These are phyloP conservation scores for Cucurbitaria berberidis DNA, from an alignment of 2,329 filamentous ascomycete species.

Conservation along the genomic window DNA sequence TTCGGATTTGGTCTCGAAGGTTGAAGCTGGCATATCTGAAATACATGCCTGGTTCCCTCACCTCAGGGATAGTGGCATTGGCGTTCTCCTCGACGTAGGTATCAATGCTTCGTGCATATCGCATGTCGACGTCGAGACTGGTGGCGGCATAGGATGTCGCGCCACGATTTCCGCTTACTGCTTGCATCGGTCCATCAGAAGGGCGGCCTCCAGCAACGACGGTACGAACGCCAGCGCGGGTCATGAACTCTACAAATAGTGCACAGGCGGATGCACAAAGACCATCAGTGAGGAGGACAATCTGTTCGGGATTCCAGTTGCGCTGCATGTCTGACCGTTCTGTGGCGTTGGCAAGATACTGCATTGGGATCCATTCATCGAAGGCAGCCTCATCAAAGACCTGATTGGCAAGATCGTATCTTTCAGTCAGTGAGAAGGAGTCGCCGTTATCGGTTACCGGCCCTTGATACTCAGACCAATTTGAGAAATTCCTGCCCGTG, in stretches of 20 bases:
- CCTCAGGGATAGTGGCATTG: constrained; percentile 1
- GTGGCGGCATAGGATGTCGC: constrained; percentile 43
- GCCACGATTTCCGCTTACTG: constrained; percentile 64
- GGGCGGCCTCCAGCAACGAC: constrained; percentile 65
- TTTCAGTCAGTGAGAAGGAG: constrained; percentile 43
- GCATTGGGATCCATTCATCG: constrained; percentile 16
- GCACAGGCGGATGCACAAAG: constrained; percentile 63
- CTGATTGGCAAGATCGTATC: constrained; percentile 6
- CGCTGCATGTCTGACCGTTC: background rate
- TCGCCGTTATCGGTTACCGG: constrained; percentile 33
- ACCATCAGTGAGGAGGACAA: constrained; percentile 57
- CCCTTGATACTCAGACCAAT: constrained; percentile 50
- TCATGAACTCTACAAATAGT: constrained; percentile 60
- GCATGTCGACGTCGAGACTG: constrained; percentile 34
- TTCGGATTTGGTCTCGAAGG: constrained; percentile 47
- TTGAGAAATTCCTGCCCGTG: constrained; percentile 41
- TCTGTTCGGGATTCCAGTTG: background rate
- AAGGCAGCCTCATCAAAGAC: background rate
- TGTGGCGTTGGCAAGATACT: constrained; percentile 4
- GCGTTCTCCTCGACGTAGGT: background rate
- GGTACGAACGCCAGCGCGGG: constrained; percentile 57
- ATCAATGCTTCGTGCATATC: background rate
- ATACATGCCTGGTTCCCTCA: constrained; percentile 27
- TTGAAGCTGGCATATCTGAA: constrained; percentile 39
- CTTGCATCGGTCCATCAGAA: constrained; percentile 43